Evolutionary conservation across 2,329 filamentous ascomycete genomes (phyloP).

Genomic region (Emmonsiellopsis sp.): DNA sequence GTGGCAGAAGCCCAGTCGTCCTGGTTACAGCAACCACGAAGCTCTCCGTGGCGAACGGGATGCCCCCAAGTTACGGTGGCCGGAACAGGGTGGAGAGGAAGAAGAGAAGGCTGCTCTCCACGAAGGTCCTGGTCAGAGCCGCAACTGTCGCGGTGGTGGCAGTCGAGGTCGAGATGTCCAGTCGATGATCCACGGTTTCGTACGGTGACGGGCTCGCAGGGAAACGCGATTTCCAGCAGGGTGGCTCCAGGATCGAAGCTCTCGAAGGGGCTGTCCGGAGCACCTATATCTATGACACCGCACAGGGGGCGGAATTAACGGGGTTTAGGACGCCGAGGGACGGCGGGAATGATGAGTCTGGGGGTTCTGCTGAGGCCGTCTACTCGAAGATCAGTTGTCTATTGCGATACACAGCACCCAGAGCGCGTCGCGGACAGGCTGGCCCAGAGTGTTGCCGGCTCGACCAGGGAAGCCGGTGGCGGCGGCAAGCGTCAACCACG

Average conservation of each 20-base stretch:
- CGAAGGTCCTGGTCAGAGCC: slow-evolving; percentile 9
- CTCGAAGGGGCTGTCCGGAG: slow-evolving; percentile 1
- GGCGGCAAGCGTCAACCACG: background rate
- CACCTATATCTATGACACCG: background rate
- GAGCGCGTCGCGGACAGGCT: too few relatives aligned
- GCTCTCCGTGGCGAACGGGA: background rate
- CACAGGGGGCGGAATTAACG: background rate
- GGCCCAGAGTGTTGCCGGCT: too few relatives aligned
- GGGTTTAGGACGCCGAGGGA: background rate
- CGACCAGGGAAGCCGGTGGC: background rate
- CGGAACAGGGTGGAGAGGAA: slow-evolving; percentile 14
- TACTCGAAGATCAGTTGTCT: too few relatives aligned
- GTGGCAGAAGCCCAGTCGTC: background rate
- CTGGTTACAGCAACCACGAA: background rate
- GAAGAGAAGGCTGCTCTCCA: slow-evolving; percentile 13
- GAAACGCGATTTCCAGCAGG: slow-evolving; percentile 4
- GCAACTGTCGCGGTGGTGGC: slow-evolving; percentile 8
- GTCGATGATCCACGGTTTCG: slow-evolving; percentile 10
- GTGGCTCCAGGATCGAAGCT: slow-evolving; percentile 12
- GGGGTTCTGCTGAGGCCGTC: too few relatives aligned
- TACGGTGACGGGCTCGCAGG: slow-evolving; percentile 4
- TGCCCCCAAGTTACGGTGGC: slow-evolving; percentile 10
- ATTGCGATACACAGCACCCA: too few relatives aligned
- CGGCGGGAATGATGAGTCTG: too few relatives aligned
- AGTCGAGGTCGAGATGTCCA: slow-evolving; percentile 5